Evolutionary conservation across 1,139 yeast genomes (phyloP).

Genomic region (Protomyces lactucae-debilis): DNA sequence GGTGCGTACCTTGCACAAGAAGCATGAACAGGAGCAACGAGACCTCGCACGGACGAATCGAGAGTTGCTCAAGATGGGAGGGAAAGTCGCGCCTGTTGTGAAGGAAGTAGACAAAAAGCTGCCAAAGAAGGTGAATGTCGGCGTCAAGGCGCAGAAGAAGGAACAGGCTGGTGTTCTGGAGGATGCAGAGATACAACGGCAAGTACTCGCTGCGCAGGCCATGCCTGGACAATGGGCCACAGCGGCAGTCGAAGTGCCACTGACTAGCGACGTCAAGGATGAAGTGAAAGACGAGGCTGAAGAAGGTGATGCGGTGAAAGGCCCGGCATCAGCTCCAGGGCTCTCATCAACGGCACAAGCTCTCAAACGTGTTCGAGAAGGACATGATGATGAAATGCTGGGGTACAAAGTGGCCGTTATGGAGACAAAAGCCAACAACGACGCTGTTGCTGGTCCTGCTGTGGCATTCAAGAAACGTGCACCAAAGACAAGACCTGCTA

Average conservation of each 20-base stretch:
- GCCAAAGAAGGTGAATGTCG: conserved; percentile 8
- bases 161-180: not conserved
- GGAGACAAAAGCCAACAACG: not conserved
- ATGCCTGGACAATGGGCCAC: conserved; percentile 15
- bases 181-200: conserved; percentile 11
- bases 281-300: not conserved
- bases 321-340: not conserved
- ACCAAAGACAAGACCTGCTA: not conserved
- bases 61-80: conserved; percentile 20
- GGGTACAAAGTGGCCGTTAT: conserved; percentile 9
- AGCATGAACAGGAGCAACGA: conserved; percentile 13
- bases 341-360: not conserved
- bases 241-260: not conserved
- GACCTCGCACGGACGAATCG: conserved; percentile 18
- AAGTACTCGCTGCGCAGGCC: conserved; percentile 22
- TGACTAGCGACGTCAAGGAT: not conserved
- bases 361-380: conserved; percentile 14
- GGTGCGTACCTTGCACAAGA: conserved; percentile 17
- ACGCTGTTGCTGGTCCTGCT: not conserved
- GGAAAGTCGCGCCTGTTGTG: conserved; percentile 2
- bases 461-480: conserved; percentile 18
- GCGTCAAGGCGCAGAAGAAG: not conserved
- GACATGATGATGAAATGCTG: conserved; percentile 11
- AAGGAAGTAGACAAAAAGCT: not conserved
- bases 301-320: not conserved